Evolutionary conservation across 2,329 filamentous ascomycete genomes (phyloP).

Genomic region (Mollisiaceae sp.): DNA sequence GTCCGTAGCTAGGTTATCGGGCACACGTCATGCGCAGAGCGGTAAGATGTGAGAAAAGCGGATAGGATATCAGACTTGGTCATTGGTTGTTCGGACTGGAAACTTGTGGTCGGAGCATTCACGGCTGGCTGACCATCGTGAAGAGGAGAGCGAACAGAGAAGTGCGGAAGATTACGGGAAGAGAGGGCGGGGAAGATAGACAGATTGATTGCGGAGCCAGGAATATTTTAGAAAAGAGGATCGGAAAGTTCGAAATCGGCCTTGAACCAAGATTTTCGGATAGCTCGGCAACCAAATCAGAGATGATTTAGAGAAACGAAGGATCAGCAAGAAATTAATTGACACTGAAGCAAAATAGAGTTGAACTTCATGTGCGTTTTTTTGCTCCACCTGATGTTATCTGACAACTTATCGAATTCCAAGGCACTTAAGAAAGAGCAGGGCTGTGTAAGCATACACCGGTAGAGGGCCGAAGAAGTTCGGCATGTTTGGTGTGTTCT

Average conservation of each 20-base stretch:
- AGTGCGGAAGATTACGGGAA: not conserved
- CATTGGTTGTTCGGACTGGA: not conserved
- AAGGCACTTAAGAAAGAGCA: not conserved
- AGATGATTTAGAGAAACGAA: not conserved
- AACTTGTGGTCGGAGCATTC: not conserved
- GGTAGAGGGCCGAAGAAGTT: not conserved
- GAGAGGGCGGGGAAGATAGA: not conserved
- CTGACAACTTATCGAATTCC: not conserved
- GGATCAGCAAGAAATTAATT: not conserved
- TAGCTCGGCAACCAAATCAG: not conserved
- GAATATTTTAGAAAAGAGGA: conserved; percentile 5
- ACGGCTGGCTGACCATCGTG: not conserved
- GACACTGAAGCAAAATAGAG: not conserved
- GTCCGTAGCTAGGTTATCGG: not conserved
- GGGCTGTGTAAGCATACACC: not conserved
- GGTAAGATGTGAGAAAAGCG: too few relatives aligned
- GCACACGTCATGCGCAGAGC: not conserved
- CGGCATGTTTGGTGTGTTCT: not conserved
- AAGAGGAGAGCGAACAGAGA: not conserved
- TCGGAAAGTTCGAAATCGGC: not conserved
- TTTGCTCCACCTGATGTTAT: not conserved
- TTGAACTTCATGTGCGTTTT: not conserved
- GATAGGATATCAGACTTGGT: not conserved
- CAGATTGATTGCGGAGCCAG: not conserved
- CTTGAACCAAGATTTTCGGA: not conserved